Conservation (phyloP, 257 asterid genomes). For the Capsicum pubescens region DNA sequence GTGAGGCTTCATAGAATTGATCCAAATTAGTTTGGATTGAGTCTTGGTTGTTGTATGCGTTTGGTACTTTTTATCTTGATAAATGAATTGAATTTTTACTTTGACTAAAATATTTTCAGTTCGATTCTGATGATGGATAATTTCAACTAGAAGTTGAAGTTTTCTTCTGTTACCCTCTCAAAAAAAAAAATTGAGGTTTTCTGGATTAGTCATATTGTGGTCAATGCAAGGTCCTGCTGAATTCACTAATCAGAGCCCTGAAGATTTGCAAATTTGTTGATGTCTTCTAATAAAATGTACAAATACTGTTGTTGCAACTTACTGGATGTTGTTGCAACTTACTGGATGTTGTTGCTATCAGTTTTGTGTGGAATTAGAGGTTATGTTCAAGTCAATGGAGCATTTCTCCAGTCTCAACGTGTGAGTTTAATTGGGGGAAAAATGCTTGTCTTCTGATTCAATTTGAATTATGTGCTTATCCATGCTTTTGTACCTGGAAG, state of each 20-base stretch:
- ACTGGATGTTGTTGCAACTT: background rate
- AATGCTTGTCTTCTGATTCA: background rate
- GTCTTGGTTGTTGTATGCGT: conserved; percentile 12
- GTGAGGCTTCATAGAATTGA: background rate
- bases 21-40: background rate
- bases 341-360: background rate
- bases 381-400: background rate
- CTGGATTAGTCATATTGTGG: background rate
- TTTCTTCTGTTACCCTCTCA: too few relatives aligned
- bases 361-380: background rate
- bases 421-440: background rate
- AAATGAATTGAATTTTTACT: background rate
- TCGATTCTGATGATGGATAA: background rate
- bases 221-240: background rate
- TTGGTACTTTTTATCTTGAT: background rate
- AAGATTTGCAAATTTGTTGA: background rate
- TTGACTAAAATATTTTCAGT: background rate
- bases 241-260: background rate
- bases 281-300: background rate
- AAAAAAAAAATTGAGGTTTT: background rate
- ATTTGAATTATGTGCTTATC: background rate
- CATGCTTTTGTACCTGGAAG: background rate
- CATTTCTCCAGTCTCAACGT: background rate
- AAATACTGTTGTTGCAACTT: background rate
- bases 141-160: background rate